Base-by-base conservation (phyloP, 2,329 filamentous ascomycete species). In the Paecilomyces variotii region DNA sequence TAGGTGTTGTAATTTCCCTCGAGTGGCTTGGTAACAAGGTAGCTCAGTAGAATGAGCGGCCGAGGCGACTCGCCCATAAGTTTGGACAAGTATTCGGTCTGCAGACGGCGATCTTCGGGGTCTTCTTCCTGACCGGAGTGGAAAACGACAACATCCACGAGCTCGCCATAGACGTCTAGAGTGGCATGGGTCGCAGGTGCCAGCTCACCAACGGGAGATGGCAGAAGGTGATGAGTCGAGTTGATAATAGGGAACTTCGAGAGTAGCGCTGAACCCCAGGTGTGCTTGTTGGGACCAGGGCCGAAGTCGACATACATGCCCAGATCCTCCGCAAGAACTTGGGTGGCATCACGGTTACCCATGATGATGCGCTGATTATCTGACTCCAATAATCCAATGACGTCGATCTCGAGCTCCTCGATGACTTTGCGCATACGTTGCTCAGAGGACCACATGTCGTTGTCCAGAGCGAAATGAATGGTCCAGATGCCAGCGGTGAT, bases 281-380 rank as follows among this genome's bases (percentile, higher is more conserved):
- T 99, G 78, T 99, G 94, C 78, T 97, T 99, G 82, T 99, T 96
- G 5, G 94, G 94, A 1, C 94, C 94, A 30, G 94, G 94, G 57
- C 94, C 94, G 69, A 91, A 97, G 78, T 99, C 94, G 55, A 95
- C 92, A 70, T 97, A 99, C 94, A 99, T 99, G 66, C 94, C 94
- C 10, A 99, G 83, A 65, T 99, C 92, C 72, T 97, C 93, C 24
- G 94, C 92, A 7, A 99, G 83, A 76, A 90, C 95, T 72, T 97
- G 94, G 1, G 94, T 97, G 7, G 90, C 89, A 72, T 99, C 94
- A 64, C 94, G 89, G 77, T 97, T 99, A 69, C 94, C 94, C 94
- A 97, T 99, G 79, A 99, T 99, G 77, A 99, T 96, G 65, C 93
- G 90, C 77, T 99, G 94, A 35, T 90, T 83, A 72, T 99, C 94